Conservation (phyloP, 192 early-diverging fungal genomes). For the Coemansia guatemalensis region DNA sequence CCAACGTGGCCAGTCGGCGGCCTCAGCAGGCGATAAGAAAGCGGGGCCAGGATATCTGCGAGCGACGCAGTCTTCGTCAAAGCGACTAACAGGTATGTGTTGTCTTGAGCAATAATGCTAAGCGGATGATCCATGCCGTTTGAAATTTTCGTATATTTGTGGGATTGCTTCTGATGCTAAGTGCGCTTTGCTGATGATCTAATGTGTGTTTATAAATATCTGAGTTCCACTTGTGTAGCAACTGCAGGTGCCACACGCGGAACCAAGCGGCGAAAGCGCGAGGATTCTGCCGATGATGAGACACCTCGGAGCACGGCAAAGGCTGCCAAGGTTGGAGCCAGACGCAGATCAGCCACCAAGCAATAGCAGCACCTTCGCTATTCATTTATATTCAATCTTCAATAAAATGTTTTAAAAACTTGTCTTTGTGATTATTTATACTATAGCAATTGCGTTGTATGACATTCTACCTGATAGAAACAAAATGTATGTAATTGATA, state of each 20-base stretch:
- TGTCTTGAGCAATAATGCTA: too few species aligned
- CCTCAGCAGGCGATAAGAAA: neutral
- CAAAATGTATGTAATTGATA: too few species aligned
- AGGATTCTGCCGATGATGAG: conserved; percentile 1
- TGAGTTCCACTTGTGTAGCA: conserved; percentile 12
- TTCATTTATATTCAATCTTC: neutral
- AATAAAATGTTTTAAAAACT: neutral
- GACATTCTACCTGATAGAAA: too few species aligned
- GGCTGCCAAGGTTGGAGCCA: conserved; percentile 17
- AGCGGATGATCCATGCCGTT: neutral
- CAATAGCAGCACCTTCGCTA: conserved; percentile 1
- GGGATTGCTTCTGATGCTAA: neutral
- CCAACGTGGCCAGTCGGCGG: neutral
- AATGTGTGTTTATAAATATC: neutral
- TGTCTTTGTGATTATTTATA: neutral
- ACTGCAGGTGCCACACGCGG: conserved; percentile 12
- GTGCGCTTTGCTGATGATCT: neutral
- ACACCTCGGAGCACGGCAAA: conserved; percentile 15
- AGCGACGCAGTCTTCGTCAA: conserved; percentile 43
- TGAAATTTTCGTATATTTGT: neutral
- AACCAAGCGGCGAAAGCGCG: conserved; percentile 47
- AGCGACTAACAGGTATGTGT: conserved; percentile 29
- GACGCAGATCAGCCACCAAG: conserved; percentile 26
- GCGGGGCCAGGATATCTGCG: conserved; percentile 42
- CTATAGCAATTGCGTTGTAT: neutral